These are phyloP conservation scores for Phoenix roebelenii DNA, from an alignment of 176 grass and related monocot species.

Conservation along the genomic window DNA sequence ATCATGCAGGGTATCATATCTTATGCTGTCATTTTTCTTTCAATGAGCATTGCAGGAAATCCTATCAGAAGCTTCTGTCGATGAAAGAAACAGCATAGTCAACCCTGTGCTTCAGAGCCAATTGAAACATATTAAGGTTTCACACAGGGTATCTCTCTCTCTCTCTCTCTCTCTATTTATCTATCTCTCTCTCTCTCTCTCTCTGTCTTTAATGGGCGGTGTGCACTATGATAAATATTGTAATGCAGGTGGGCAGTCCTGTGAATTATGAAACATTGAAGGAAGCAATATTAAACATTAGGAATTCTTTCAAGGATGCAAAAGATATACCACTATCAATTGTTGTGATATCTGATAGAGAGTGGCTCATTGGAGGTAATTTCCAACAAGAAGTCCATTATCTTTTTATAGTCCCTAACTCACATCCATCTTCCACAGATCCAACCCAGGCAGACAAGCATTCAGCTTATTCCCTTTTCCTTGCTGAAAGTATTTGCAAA, in stretches of 20 bases:
- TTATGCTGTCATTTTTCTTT: too few relatives aligned
- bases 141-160: constrained; percentile 46
- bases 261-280: constrained; percentile 87
- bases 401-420: constrained; percentile 13
- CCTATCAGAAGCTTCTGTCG: constrained; percentile 77
- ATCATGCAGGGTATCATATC: too few relatives aligned
- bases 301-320: constrained; percentile 34
- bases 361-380: constrained; percentile 79
- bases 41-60: constrained; percentile 49
- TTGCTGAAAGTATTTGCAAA: constrained; percentile 92
- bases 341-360: constrained; percentile 78
- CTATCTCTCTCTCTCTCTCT: too few relatives aligned
- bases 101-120: constrained; percentile 55
- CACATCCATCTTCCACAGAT: constrained; percentile 48
- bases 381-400: constrained; percentile 1
- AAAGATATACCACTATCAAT: constrained; percentile 57
- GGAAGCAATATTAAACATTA: constrained; percentile 58
- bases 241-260: constrained; percentile 69
- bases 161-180: neutral
- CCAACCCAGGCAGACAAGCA: constrained; percentile 84
- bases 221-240: constrained; percentile 11
- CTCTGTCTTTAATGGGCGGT: too few relatives aligned
- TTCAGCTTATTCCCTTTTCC: constrained; percentile 81
- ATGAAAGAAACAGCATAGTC: constrained; percentile 57
- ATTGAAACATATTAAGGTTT: constrained; percentile 86